These are phyloP conservation scores for Daldinia grandis DNA, from an alignment of 495 filamentous ascomycete genomes.

Conservation along the genomic window DNA sequence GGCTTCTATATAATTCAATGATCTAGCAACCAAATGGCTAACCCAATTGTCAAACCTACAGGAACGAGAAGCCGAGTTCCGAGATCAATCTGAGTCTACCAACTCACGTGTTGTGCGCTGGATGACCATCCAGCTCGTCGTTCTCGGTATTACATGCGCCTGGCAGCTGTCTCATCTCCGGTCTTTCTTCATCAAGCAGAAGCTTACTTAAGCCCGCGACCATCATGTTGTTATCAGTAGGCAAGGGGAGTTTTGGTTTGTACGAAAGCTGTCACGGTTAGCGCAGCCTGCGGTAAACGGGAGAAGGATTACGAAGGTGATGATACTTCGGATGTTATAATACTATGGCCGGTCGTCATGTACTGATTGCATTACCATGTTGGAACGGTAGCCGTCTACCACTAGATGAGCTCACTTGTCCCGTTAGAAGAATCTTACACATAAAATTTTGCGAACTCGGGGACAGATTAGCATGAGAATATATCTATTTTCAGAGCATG, in stretches of 20 bases:
- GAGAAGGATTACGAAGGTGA: conserved; percentile 1
- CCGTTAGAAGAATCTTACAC: not conserved
- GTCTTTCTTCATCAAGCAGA: conserved; percentile 99
- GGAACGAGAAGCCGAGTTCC: conserved; percentile 98
- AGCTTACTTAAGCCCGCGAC: conserved; percentile 74
- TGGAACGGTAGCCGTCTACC: not conserved
- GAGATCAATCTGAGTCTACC: conserved; percentile 93
- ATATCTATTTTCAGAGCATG: conserved; percentile 3
- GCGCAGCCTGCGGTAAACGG: not conserved
- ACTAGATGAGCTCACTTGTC: not conserved
- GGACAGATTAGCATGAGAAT: conserved; percentile 14
- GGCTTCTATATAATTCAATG: not conserved
- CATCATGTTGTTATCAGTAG: not conserved
- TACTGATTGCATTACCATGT: conserved; percentile 4
- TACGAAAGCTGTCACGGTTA: conserved; percentile 7
- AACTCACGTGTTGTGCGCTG: conserved; percentile 94
- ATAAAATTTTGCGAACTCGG: not conserved
- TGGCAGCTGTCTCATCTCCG: conserved; percentile 97
- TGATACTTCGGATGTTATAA: conserved; percentile 3
- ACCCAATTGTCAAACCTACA: conserved; percentile 46
- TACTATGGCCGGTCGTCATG: not conserved
- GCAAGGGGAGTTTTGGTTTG: not conserved
- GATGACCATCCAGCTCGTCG: conserved; percentile 87
- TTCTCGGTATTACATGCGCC: conserved; percentile 91
- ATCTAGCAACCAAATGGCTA: conserved; percentile 9